phyloP scores from a whole-genome alignment of 176 grass and related monocot species.

The Eragrostis curvula region DNA sequence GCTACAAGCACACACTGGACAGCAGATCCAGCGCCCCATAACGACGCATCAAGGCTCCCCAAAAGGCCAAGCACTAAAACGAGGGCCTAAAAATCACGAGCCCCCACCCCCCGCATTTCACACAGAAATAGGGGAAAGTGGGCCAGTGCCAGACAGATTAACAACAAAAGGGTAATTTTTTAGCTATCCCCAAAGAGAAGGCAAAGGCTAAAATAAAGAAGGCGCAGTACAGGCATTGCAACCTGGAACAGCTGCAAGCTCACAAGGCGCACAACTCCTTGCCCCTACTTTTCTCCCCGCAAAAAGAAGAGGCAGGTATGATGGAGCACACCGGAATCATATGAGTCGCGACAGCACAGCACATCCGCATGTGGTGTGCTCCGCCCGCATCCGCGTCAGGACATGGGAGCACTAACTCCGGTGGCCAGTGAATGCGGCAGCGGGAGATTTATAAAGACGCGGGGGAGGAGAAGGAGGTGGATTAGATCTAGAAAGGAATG shows the following conservation, averaged over 20 bases:
- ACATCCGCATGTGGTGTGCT: slow-evolving; percentile 46
- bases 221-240: slow-evolving; percentile 32
- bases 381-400: slow-evolving; percentile 40
- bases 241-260: slow-evolving; percentile 66
- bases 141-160: slow-evolving; percentile 50
- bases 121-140: slow-evolving; percentile 47
- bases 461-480: slow-evolving; percentile 19
- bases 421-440: slow-evolving; percentile 56
- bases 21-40: slow-evolving; percentile 53
- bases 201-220: slow-evolving; percentile 18
- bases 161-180: slow-evolving; percentile 44
- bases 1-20: background rate
- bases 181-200: slow-evolving; percentile 35
- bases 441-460: slow-evolving; percentile 48
- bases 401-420: slow-evolving; percentile 59
- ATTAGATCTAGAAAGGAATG: slow-evolving; percentile 64
- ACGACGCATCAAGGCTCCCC: slow-evolving; percentile 39
- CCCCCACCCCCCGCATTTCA: slow-evolving; percentile 43
- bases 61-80: slow-evolving; percentile 32
- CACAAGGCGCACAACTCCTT: slow-evolving; percentile 46
- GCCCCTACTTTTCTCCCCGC: background rate
- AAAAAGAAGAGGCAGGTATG: slow-evolving; percentile 32
- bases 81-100: slow-evolving; percentile 44
- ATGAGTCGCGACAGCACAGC: slow-evolving; percentile 54
- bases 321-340: slow-evolving; percentile 55